These are phyloP conservation scores for Penicillium freii DNA, from an alignment of 2,329 filamentous ascomycete genomes.

Conservation along the genomic window DNA sequence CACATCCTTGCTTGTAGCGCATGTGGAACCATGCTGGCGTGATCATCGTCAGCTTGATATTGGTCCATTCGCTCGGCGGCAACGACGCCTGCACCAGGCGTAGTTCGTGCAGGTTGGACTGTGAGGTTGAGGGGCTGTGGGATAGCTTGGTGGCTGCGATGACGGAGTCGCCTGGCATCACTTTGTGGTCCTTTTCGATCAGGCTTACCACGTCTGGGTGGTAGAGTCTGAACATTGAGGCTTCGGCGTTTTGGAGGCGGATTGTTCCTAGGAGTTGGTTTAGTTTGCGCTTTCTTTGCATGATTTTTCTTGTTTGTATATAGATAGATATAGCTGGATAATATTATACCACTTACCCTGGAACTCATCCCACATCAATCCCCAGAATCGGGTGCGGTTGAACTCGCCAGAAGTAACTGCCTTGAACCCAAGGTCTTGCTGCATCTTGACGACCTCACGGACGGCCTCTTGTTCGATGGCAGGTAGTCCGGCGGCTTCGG, in stretches of 20 bases:
- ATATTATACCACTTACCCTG: constrained; percentile 12
- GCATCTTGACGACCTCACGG: constrained; percentile 23
- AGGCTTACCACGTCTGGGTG: constrained; percentile 29
- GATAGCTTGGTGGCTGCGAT: constrained; percentile 27
- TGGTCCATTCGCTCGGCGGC: constrained; percentile 59
- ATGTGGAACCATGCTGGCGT: constrained; percentile 70
- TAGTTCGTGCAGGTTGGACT: constrained; percentile 26
- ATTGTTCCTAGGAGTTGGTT: constrained; percentile 50
- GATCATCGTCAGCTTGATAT: constrained; percentile 67
- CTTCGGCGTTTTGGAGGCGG: constrained; percentile 27
- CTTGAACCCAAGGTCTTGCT: constrained; percentile 23
- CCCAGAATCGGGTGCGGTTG: constrained; percentile 27
- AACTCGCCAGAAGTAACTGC: constrained; percentile 23
- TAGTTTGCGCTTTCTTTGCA: constrained; percentile 36
- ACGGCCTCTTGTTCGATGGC: constrained; percentile 8
- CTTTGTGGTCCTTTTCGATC: constrained; percentile 28
- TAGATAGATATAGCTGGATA: too few relatives aligned
- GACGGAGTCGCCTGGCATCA: constrained; percentile 30
- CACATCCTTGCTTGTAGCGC: background rate
- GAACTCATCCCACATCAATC: constrained; percentile 27
- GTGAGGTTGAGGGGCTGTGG: constrained; percentile 16
- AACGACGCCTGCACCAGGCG: constrained; percentile 34
- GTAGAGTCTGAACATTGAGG: constrained; percentile 29
- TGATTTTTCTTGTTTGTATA: background rate
- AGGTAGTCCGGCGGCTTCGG: constrained; percentile 17